A percentile compares a stretch with the other conserved stretches of the same genome.
phyloP scores from a whole-genome alignment of 306 rosid species.

The Mimosa pudica region DNA sequence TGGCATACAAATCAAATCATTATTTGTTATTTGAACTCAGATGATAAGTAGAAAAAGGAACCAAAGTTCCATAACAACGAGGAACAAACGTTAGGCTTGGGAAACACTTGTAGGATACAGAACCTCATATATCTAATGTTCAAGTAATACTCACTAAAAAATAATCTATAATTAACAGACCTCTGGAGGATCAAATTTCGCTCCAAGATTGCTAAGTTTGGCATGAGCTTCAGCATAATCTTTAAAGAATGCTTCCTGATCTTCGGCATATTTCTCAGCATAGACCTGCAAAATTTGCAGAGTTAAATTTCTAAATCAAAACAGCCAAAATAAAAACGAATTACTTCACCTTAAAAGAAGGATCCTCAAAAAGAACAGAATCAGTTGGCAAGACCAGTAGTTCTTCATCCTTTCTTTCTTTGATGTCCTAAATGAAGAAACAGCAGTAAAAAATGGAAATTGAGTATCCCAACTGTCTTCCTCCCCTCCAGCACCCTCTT shows the following conservation, averaged over 20 bases:
- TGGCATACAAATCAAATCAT: background rate
- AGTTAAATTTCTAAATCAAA: constrained; percentile 10
- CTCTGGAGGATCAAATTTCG: constrained; percentile 97
- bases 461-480: constrained; percentile 4
- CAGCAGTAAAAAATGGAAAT: constrained; percentile 38
- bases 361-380: constrained; percentile 90
- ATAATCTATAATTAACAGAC: constrained; percentile 47
- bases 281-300: constrained; percentile 55
- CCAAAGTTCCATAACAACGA: too few relatives aligned
- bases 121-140: constrained; percentile 8
- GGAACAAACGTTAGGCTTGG: background rate
- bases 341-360: constrained; percentile 77
- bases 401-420: constrained; percentile 87
- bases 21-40: constrained; percentile 17
- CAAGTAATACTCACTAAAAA: constrained; percentile 11
- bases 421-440: constrained; percentile 68
- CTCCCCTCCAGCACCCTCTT: constrained; percentile 8
- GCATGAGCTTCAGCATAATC: constrained; percentile 99
- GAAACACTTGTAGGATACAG: constrained; percentile 21
- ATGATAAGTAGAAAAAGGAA: background rate
- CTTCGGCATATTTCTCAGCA: constrained; percentile 91
- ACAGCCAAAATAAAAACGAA: constrained; percentile 1
- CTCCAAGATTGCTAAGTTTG: constrained; percentile 92
- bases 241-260: constrained; percentile 86
- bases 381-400: constrained; percentile 95